phyloP scores from a whole-genome alignment of 208 protist species.

The Trichomonas vaginalis region DNA sequence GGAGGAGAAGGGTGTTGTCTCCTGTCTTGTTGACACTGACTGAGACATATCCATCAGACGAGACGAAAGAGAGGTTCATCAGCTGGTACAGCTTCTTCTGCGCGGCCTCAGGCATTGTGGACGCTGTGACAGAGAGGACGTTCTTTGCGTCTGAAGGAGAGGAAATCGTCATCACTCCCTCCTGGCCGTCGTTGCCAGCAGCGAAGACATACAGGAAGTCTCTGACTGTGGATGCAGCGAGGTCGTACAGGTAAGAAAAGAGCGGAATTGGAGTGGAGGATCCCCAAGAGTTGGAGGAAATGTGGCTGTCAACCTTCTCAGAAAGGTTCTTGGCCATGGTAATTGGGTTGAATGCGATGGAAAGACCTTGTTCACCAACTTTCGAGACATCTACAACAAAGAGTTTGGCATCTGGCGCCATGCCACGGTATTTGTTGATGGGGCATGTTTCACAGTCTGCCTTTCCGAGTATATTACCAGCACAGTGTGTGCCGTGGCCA shows the following conservation, averaged over 20 bases:
- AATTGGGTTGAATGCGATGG: not conserved
- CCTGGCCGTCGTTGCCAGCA: not conserved
- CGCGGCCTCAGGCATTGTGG: not conserved
- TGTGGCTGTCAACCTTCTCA: not conserved
- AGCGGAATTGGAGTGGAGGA: too few relatives aligned
- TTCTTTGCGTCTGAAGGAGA: not conserved
- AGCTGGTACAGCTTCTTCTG: not conserved
- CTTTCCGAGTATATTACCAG: not conserved
- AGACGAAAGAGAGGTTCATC: not conserved
- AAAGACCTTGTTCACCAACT: not conserved
- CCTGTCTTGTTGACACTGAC: not conserved
- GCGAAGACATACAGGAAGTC: not conserved
- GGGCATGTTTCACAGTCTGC: not conserved
- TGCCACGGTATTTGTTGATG: not conserved
- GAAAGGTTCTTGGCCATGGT: not conserved
- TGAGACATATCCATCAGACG: not conserved
- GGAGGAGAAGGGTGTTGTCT: not conserved
- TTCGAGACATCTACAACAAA: not conserved
- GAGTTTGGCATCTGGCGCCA: not conserved
- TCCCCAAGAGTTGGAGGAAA: not conserved
- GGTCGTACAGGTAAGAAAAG: not conserved
- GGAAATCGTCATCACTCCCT: not conserved
- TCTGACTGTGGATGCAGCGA: not conserved
- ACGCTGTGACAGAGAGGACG: not conserved
- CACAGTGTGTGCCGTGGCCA: not conserved